Evolutionary conservation across 805 yeast genomes (phyloP), one percentile per base, ranked within the genome.

Genomic region (Debaryomyces hansenii): DNA sequence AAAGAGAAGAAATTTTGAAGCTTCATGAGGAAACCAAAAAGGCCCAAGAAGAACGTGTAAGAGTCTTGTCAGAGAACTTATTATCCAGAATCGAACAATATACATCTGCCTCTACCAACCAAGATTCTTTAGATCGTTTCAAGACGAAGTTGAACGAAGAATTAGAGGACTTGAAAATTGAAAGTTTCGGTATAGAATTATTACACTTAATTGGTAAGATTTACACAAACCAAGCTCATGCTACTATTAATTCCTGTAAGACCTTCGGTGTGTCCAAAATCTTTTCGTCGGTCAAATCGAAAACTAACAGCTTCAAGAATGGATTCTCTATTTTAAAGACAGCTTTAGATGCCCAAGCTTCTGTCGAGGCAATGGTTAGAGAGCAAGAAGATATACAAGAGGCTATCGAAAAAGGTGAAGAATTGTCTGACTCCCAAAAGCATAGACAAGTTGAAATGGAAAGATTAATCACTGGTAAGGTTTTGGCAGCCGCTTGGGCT

Each of bases 401-500:
- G 8, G 55, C 51, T 5, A 44, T 46, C n/a, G 69, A 64, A 35
- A 57, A 60, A 5, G 74, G 71, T 3, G 59, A 41, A 7, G 65
- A 62, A 42, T 55, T 62, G 8, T 56, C 71, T 4, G 66, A 59
- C 9, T 78, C 75, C 24, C 81, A 69, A 40, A 51, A 50, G 45
- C 44, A 50, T 37, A 55, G 63, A 46, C 68, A 66, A 44, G 90
- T 84, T 1, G 94, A 90, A 60, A 80, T 87, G 69, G 97, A 92
- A 59, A 79, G 90, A 42, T 70, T 80, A 46, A 78, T 92, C 51
- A 83, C 90, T 45, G 98, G 99, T 20, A 94, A 92, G 64, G 80
- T 94, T 18, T 75, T 94, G 42, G 92, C 94, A 6, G 90, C 96
- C 1, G 95, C 96, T 15, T 94, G 99, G 99, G 87, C 88, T 18